Percentiles rank a stretch among this genome's conserved stretches.
These are phyloP conservation scores for Irpex rosettiformis DNA, from an alignment of 1,284 basidiomycete species.

Conservation along the genomic window DNA sequence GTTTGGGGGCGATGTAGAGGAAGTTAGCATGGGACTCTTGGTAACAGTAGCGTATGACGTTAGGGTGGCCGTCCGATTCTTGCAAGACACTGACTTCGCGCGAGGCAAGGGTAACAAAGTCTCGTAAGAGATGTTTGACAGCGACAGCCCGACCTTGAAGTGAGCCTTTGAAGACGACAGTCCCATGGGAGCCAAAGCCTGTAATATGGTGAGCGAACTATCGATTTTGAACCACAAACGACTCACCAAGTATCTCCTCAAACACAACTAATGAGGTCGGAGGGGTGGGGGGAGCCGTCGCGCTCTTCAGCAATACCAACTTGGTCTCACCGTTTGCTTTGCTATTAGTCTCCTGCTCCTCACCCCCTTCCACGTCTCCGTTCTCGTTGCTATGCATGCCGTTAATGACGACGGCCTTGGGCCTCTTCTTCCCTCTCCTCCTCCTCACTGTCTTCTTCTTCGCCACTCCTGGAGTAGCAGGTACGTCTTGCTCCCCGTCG, in stretches of 20 bases:
- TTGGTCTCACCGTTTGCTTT: conserved; percentile 14
- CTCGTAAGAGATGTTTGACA: conserved; percentile 92
- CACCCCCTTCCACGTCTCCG: too few relatives aligned
- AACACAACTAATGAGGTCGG: conserved; percentile 37
- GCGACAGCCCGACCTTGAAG: conserved; percentile 96
- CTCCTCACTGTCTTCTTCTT: conserved; percentile 37
- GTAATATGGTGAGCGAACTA: neutral
- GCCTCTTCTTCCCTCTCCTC: conserved; percentile 46
- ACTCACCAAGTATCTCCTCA: too few relatives aligned
- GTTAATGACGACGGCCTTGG: conserved; percentile 25
- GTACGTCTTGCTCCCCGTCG: conserved; percentile 40
- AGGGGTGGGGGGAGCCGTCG: conserved; percentile 27
- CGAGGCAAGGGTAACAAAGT: conserved; percentile 93
- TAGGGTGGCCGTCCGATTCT: conserved; percentile 97
- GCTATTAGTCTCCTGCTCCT: conserved; percentile 13
- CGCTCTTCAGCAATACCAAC: conserved; percentile 25
- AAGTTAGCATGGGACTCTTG: conserved; percentile 93
- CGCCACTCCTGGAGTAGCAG: conserved; percentile 42
- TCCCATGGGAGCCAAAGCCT: conserved; percentile 97
- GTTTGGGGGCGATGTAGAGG: conserved; percentile 95
- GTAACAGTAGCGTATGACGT: conserved; percentile 98
- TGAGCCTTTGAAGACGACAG: conserved; percentile 91
- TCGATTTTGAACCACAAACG: too few relatives aligned
- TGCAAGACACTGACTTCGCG: conserved; percentile 94
- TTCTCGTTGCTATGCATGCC: neutral